Conservation (phyloP, 1,284 basidiomycete species). For the Bjerkandera adusta region DNA sequence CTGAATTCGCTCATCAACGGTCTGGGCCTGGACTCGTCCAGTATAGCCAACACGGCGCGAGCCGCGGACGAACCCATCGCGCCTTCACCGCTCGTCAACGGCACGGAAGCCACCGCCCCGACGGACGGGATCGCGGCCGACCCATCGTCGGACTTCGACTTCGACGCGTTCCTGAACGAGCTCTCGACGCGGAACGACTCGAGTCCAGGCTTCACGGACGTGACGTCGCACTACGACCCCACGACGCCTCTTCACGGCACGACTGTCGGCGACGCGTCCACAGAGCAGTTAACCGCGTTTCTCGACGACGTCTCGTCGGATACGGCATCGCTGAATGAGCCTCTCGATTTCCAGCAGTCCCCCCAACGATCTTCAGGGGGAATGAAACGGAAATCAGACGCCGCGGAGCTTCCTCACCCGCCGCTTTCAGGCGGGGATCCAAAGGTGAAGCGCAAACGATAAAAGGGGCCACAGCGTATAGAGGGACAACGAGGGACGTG, state of each 20-base stretch:
- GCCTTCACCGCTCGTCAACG: neutral
- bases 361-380: constrained; percentile 10
- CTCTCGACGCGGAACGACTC: constrained; percentile 26
- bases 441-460: constrained; percentile 29
- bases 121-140: constrained; percentile 1
- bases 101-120: neutral
- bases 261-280: constrained; percentile 30
- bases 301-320: constrained; percentile 37
- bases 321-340: constrained; percentile 15
- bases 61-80: neutral
- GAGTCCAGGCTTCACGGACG: constrained; percentile 29
- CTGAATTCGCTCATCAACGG: constrained; percentile 74
- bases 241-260: constrained; percentile 25
- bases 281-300: constrained; percentile 42
- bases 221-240: constrained; percentile 34
- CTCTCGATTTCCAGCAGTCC: constrained; percentile 9
- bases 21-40: constrained; percentile 59
- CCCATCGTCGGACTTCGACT: constrained; percentile 40
- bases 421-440: constrained; percentile 13
- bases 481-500: neutral
- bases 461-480: too few relatives aligned
- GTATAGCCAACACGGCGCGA: constrained; percentile 18
- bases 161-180: constrained; percentile 45
- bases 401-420: constrained; percentile 27
- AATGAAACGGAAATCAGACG: constrained; percentile 50